Evolutionary conservation across 345 rosid species (phyloP), one percentile per base, ranked within the genome.

Genomic region (Dimocarpus longan): DNA sequence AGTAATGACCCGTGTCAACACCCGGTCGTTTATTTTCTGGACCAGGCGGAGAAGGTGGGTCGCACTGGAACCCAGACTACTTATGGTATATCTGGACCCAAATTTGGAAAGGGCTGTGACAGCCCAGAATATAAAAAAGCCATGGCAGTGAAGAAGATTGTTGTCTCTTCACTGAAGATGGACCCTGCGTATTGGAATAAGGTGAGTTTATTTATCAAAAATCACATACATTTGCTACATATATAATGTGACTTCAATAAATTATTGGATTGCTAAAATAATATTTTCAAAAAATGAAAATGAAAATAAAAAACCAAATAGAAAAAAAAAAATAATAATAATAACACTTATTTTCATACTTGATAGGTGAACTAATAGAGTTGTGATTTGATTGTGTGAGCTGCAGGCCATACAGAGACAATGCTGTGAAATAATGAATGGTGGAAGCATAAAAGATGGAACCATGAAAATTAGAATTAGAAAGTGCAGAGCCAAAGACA

Each of bases 131-230:
- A 83, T 85, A 79, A 63, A 21, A 73, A 56, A 3, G 85, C 87
- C 39, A 79, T 63, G 75, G 78, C 78, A n/a, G 84, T 93, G 79
- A 73, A 84, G 70, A 86, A 79, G 68, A 87, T 93, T 66, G 15
- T 73, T 5, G 90, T 93, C 40, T 83, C 92, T 19, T 83, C 97
- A 1, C 42, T 87, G 88, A 90, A 83, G 81, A 79, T 87, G 93
- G 87, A 84, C 28, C 90, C 90, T 2, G 87, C 83, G 32, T 91
- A 85, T 71, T 93, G 97, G 97, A 83, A 81, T 48, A 89, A 87
- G 90, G 97, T 92, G 13, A 57, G 86, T 76, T n/a, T 19, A 5
- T 21, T 42, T 8, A 42, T 42, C 44, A 42, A 42, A 42, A 42
- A 5, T 42, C 9, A 42, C 0, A 42, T 42, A 42, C 9, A 42